Evolutionary conservation across 2,329 filamentous ascomycete species (phyloP).

Genomic region (Harringtonia aguacate): DNA sequence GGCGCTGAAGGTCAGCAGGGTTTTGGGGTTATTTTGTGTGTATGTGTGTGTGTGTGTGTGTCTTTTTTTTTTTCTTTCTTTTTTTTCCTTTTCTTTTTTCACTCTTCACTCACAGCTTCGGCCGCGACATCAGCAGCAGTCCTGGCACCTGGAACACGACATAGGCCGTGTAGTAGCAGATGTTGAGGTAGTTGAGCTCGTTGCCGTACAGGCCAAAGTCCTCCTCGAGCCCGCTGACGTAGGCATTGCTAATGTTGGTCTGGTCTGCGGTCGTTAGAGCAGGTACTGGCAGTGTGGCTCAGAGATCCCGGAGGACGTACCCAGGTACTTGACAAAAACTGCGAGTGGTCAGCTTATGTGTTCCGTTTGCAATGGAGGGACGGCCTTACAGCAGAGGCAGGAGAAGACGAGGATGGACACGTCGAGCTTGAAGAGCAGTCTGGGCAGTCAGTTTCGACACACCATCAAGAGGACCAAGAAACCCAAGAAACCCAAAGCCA

Average conservation of each 20-base stretch:
- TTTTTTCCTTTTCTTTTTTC: too few relatives aligned
- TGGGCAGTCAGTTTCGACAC: constrained; percentile 1
- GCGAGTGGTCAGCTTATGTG: background rate
- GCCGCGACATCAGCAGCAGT: constrained; percentile 20
- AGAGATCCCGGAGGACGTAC: constrained; percentile 4
- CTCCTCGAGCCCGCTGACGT: constrained; percentile 27
- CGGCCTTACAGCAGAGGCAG: constrained; percentile 21
- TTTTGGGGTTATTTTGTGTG: too few relatives aligned
- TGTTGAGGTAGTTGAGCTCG: constrained; percentile 28
- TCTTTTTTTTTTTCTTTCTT: too few relatives aligned
- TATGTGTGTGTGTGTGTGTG: too few relatives aligned
- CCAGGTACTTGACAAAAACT: constrained; percentile 23
- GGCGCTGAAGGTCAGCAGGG: constrained; percentile 10
- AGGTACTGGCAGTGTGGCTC: background rate
- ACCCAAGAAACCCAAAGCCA: background rate
- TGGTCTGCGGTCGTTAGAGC: constrained; percentile 13
- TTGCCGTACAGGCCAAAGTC: constrained; percentile 26
- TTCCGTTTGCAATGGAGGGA: background rate
- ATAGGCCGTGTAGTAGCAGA: constrained; percentile 27
- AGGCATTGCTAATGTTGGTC: constrained; percentile 25
- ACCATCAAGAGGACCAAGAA: background rate
- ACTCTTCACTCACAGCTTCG: constrained; percentile 14
- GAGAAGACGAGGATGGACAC: constrained; percentile 20
- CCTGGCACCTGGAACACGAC: constrained; percentile 24
- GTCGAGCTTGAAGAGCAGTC: constrained; percentile 22